These are phyloP conservation scores for Oryza longistaminata DNA, from an alignment of 176 grass and related monocot species.

Conservation along the genomic window DNA sequence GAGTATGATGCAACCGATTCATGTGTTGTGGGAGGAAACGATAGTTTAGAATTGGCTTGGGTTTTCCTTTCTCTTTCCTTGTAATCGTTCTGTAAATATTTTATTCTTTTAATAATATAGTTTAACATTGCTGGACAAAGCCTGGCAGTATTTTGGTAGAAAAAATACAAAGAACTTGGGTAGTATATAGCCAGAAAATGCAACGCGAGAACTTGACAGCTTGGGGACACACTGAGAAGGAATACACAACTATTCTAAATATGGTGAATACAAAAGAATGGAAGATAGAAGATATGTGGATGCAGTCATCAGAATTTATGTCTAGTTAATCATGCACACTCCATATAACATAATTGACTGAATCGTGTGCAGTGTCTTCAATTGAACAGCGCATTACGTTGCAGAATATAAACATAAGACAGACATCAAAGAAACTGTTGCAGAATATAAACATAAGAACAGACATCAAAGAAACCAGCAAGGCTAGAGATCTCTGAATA, in stretches of 20 bases:
- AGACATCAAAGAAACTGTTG: background rate
- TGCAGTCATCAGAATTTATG: background rate
- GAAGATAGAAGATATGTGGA: background rate
- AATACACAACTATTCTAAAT: no score
- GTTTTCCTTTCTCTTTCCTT: no score
- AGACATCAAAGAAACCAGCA: background rate
- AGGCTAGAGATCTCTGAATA: background rate
- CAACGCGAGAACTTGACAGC: no score
- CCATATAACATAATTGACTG: background rate
- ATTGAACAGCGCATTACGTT: background rate
- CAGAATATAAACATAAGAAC: background rate
- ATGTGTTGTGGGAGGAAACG: background rate
- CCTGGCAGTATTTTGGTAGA: no score
- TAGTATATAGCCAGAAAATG: no score
- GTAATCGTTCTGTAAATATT: no score
- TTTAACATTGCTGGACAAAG: no score
- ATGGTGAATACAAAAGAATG: background rate
- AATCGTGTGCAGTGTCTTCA: background rate
- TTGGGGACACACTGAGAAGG: no score
- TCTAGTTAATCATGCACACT: background rate
- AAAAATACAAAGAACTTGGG: no score
- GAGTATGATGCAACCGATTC: background rate
- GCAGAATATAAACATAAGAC: background rate
- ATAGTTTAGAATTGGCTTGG: no score
- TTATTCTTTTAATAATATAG: no score